A percentile compares a stretch with the other conserved stretches of the same genome.
Conservation (phyloP, 768 basidiomycete species). For the Suillus brevipes region DNA sequence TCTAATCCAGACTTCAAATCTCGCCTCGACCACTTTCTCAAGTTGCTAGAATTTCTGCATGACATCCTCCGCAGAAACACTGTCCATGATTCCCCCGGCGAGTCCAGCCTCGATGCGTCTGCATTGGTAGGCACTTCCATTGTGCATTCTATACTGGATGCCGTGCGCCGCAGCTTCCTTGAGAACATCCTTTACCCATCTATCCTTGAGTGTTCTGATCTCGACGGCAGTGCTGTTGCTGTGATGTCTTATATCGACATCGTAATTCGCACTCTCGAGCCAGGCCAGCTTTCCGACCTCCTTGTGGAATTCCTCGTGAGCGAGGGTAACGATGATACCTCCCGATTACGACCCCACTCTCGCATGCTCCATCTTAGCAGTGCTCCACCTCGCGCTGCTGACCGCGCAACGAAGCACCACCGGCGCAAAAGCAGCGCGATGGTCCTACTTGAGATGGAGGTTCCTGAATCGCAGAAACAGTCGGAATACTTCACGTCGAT, state of each 20-base stretch:
- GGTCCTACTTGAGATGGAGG: constrained; percentile 85
- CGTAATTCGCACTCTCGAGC: constrained; percentile 73
- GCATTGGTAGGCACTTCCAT: constrained; percentile 76
- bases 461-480: constrained; percentile 65
- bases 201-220: constrained; percentile 87
- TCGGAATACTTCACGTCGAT: constrained; percentile 86
- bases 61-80: constrained; percentile 79
- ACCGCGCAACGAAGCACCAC: constrained; percentile 48
- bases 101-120: constrained; percentile 52
- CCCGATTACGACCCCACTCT: constrained; percentile 38
- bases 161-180: constrained; percentile 82
- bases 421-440: constrained; percentile 86
- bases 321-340: constrained; percentile 76
- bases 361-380: constrained; percentile 45
- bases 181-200: constrained; percentile 94
- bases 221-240: constrained; percentile 93
- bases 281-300: constrained; percentile 66
- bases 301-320: constrained; percentile 80
- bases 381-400: constrained; percentile 36
- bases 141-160: constrained; percentile 78
- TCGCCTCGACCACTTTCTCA: constrained; percentile 86
- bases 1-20: constrained; percentile 71
- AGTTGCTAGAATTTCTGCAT: constrained; percentile 87
- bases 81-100: constrained; percentile 32
- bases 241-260: constrained; percentile 95